phyloP scores from a whole-genome alignment of 345 rosid genomes.

The Hevea brasiliensis region DNA sequence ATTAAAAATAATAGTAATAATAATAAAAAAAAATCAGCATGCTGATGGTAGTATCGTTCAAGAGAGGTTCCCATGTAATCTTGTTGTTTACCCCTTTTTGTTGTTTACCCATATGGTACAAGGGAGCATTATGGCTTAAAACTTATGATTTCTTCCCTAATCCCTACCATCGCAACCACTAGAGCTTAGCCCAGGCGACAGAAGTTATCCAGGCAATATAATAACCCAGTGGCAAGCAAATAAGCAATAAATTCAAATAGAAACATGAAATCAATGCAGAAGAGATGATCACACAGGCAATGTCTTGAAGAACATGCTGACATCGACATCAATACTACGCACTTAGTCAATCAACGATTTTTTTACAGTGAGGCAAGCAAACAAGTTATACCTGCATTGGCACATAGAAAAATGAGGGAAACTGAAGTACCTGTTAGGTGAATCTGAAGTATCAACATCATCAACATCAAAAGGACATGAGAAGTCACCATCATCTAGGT shows the following conservation, averaged over 20 bases:
- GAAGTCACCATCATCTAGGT: conserved; percentile 73
- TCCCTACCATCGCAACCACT: neutral
- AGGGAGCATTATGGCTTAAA: neutral
- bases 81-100: neutral
- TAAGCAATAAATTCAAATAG: neutral
- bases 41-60: neutral
- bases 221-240: neutral
- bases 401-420: neutral
- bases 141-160: neutral
- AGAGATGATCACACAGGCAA: neutral
- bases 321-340: neutral
- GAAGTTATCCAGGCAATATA: neutral
- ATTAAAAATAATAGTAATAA: too few species aligned
- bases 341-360: neutral
- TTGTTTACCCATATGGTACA: neutral
- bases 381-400: neutral
- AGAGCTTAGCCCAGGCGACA: neutral
- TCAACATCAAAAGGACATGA: conserved; percentile 90
- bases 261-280: conserved; percentile 2
- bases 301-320: neutral
- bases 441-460: conserved; percentile 67
- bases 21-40: too few species aligned
- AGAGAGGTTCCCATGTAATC: neutral
- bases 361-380: conserved; percentile 4
- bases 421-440: conserved; percentile 50